A percentile compares a stretch with the other conserved stretches of the same genome.
Conservation (phyloP, 192 early-diverging fungal species). For the Umbelopsis vinacea region DNA sequence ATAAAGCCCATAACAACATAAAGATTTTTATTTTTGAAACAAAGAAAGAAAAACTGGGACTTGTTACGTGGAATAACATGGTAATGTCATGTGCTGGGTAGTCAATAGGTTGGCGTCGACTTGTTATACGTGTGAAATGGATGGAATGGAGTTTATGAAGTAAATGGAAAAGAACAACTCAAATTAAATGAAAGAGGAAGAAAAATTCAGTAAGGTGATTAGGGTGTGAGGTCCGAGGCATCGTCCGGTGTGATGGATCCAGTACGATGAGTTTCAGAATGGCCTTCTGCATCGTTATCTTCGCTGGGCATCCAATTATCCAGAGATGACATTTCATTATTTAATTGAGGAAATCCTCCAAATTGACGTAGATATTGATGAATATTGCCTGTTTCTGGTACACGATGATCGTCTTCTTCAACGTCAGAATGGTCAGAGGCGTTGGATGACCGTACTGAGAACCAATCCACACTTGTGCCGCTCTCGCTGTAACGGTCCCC, state of each 20-base stretch:
- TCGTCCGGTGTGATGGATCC: not conserved
- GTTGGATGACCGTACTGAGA: conserved; percentile 3
- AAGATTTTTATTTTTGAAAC: not conserved
- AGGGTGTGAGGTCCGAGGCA: no score
- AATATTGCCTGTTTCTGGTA: not conserved
- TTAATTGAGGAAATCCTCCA: not conserved
- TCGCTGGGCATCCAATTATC: not conserved
- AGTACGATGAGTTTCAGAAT: not conserved
- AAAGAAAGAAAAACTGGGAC: no score
- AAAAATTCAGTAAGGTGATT: no score
- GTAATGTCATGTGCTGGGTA: no score
- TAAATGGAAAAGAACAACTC: no score
- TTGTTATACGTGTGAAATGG: no score
- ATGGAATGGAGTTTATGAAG: no score
- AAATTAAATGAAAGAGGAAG: no score
- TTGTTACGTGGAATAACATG: no score
- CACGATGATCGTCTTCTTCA: not conserved
- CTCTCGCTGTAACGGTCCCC: not conserved
- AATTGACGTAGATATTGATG: conserved; percentile 12
- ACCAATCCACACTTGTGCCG: conserved; percentile 15
- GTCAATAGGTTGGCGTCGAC: no score
- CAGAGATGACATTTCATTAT: not conserved
- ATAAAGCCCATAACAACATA: not conserved
- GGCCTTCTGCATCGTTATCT: no score
- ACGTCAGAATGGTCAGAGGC: not conserved